Conservation (phyloP, 1,139 yeast genomes). For the Debaryomyces sp. region DNA sequence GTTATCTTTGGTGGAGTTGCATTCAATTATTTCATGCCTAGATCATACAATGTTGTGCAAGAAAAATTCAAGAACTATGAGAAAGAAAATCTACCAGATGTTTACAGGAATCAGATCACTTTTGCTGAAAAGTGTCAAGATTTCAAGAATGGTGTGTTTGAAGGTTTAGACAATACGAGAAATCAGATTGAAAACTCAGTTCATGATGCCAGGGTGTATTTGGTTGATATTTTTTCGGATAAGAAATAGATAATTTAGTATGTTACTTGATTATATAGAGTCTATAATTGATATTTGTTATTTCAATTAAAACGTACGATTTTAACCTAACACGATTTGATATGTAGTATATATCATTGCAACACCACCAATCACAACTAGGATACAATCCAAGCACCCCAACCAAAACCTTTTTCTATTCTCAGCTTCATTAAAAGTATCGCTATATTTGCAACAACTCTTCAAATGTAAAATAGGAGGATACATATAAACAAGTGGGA, state of each 20-base stretch:
- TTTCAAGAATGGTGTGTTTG: conserved; percentile 16
- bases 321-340: conserved; percentile 36
- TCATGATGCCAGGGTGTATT: conserved; percentile 31
- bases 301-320: not conserved
- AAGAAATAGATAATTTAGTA: conserved; percentile 1
- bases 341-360: conserved; percentile 70
- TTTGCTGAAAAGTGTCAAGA: conserved; percentile 8
- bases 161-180: conserved; percentile 16
- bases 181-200: conserved; percentile 22
- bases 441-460: conserved; percentile 26
- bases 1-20: conserved; percentile 49
- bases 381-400: conserved; percentile 43
- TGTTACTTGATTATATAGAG: not conserved
- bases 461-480: conserved; percentile 83
- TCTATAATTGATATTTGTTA: not conserved
- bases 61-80: conserved; percentile 62
- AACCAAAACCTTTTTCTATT: conserved; percentile 27
- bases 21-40: conserved; percentile 40
- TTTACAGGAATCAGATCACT: conserved; percentile 12
- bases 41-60: conserved; percentile 25
- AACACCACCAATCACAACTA: conserved; percentile 57
- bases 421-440: conserved; percentile 19
- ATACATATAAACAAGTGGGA: conserved; percentile 90
- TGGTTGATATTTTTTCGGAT: conserved; percentile 19
- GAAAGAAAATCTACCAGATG: conserved; percentile 48